These are phyloP conservation scores for Ophiostoma ulmi DNA, from an alignment of 2,329 filamentous ascomycete species.

Conservation along the genomic window DNA sequence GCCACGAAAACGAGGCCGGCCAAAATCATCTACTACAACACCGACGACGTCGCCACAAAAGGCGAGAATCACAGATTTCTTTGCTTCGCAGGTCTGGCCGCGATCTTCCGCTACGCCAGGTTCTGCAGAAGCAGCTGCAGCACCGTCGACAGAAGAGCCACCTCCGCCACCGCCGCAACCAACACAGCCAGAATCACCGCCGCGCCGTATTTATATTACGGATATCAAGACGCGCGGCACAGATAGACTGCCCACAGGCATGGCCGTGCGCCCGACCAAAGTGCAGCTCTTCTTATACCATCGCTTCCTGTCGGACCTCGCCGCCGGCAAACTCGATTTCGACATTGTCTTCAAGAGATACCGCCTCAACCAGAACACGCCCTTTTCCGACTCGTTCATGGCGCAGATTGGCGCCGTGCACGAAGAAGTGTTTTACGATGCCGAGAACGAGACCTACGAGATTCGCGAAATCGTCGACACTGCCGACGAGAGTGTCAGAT, in stretches of 20 bases:
- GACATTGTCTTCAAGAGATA: conserved; percentile 66
- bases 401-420: conserved; percentile 66
- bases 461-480: conserved; percentile 24
- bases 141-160: neutral
- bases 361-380: conserved; percentile 55
- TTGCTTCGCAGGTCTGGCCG: conserved; percentile 15
- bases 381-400: conserved; percentile 76
- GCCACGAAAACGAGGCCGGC: conserved; percentile 11
- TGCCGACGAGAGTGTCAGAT: conserved; percentile 36
- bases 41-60: conserved; percentile 19
- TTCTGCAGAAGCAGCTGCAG: neutral
- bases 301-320: conserved; percentile 72
- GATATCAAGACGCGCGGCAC: conserved; percentile 82
- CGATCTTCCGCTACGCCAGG: neutral
- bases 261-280: conserved; percentile 66
- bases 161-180: neutral
- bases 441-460: conserved; percentile 26
- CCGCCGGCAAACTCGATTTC: conserved; percentile 65
- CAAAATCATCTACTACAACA: neutral
- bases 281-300: conserved; percentile 91
- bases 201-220: conserved; percentile 60
- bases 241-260: conserved; percentile 57
- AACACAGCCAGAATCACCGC: neutral
- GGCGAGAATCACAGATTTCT: conserved; percentile 28
- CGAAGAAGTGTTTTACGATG: conserved; percentile 51